phyloP scores from a whole-genome alignment of 1,139 yeast genomes.

The Blastobotrys niveus region DNA sequence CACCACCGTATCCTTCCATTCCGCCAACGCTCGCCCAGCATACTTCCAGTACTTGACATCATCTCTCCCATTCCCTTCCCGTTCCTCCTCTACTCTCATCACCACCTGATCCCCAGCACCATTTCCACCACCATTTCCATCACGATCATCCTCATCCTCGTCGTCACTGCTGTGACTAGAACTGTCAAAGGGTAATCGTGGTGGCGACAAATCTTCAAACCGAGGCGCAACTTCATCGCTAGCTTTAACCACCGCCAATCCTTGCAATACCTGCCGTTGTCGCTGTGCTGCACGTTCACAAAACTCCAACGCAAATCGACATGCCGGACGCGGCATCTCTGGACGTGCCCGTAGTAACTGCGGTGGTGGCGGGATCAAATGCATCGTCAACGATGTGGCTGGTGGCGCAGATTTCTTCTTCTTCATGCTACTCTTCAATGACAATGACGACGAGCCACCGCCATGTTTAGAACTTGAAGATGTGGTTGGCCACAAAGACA shows the following conservation, averaged over 20 bases:
- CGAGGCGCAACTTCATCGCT: constrained; percentile 5
- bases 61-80: constrained; percentile 12
- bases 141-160: constrained; percentile 16
- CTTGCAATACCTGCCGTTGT: constrained; percentile 1
- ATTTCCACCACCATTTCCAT: constrained; percentile 14
- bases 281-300: constrained; percentile 17
- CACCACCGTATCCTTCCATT: constrained; percentile 51
- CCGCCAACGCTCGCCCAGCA: constrained; percentile 61
- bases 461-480: no score
- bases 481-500: background rate
- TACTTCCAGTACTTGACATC: constrained; percentile 36
- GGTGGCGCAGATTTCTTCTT: constrained; percentile 1
- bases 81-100: constrained; percentile 3
- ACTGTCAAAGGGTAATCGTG: constrained; percentile 26
- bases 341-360: constrained; percentile 28
- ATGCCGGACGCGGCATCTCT: constrained; percentile 26
- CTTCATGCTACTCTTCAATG: background rate
- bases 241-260: background rate
- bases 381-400: constrained; percentile 24
- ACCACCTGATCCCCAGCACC: constrained; percentile 13
- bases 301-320: constrained; percentile 27
- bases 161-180: constrained; percentile 9
- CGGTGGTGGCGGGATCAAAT: constrained; percentile 32
- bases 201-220: constrained; percentile 13
- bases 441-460: no score